phyloP scores from a whole-genome alignment of 768 basidiomycete species.

The Cystoderma amianthinum region DNA sequence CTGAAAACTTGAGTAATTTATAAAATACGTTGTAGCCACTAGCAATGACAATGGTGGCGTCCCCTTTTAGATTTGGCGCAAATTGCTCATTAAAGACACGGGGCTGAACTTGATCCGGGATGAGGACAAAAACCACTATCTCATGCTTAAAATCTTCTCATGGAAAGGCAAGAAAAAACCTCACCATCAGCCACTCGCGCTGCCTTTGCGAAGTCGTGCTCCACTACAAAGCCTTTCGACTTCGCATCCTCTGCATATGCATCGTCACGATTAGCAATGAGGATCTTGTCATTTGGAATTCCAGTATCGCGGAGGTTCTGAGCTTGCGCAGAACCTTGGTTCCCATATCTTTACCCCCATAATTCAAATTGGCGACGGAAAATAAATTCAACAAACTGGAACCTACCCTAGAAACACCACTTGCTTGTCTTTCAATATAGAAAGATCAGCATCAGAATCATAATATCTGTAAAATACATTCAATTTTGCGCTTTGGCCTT shows the following conservation, averaged over 20 bases:
- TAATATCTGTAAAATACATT: slow-evolving; percentile 35
- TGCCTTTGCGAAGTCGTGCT: slow-evolving; percentile 50
- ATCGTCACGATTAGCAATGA: slow-evolving; percentile 53
- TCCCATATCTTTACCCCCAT: slow-evolving; percentile 54
- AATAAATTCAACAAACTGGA: no score
- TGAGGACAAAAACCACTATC: slow-evolving; percentile 51
- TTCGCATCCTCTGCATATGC: slow-evolving; percentile 51
- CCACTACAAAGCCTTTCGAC: slow-evolving; percentile 49
- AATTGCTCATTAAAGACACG: slow-evolving; percentile 52
- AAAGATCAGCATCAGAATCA: slow-evolving; percentile 53
- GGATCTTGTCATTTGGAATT: slow-evolving; percentile 51
- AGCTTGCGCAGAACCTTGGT: slow-evolving; percentile 61
- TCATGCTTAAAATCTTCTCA: neutral
- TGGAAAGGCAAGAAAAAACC: no score
- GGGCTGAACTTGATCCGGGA: slow-evolving; percentile 62
- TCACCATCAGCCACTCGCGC: slow-evolving; percentile 48
- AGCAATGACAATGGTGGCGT: slow-evolving; percentile 47
- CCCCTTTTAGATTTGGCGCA: slow-evolving; percentile 40
- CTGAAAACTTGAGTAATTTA: slow-evolving; percentile 46
- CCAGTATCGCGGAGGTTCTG: slow-evolving; percentile 61
- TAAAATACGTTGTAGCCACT: slow-evolving; percentile 64
- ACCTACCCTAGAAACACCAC: slow-evolving; percentile 56
- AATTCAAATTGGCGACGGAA: no score
- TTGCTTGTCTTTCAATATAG: slow-evolving; percentile 35
- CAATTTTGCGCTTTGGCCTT: neutral